Conservation (phyloP, 345 rosid genomes). For the Lumnitzera littorea region DNA sequence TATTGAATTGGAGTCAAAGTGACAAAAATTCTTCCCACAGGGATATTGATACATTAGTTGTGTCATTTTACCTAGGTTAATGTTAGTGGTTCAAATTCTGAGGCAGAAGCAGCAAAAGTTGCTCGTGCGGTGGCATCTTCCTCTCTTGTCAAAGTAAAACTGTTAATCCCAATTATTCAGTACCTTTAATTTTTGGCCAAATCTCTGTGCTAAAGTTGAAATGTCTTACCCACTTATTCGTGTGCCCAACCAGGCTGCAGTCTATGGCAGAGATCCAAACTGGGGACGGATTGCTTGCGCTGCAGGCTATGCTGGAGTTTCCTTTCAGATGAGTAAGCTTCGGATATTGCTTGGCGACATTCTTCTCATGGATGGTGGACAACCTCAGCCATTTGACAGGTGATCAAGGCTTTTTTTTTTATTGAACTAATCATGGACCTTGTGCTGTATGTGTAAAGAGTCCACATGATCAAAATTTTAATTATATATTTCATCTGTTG, state of each 20-base stretch:
- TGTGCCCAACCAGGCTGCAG: constrained; percentile 56
- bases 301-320: constrained; percentile 77
- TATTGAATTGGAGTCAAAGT: no score
- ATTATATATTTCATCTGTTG: background rate
- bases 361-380: constrained; percentile 85
- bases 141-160: constrained; percentile 79
- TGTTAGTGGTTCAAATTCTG: constrained; percentile 61
- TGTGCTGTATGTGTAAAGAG: background rate
- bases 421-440: background rate
- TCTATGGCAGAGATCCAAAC: constrained; percentile 93
- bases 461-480: background rate
- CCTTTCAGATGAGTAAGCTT: constrained; percentile 52
- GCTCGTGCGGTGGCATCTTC: constrained; percentile 94
- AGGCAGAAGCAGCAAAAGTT: constrained; percentile 75
- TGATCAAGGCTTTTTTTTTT: constrained; percentile 4
- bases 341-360: constrained; percentile 67
- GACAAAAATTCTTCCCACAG: no score
- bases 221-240: background rate
- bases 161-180: constrained; percentile 9
- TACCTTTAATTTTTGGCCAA: constrained; percentile 8
- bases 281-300: constrained; percentile 98
- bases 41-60: background rate
- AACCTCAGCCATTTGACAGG: constrained; percentile 88
- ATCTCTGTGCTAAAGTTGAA: background rate
- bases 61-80: constrained; percentile 37